phyloP scores from a whole-genome alignment of 1,284 basidiomycete genomes.

The Chalciporus piperatoides region DNA sequence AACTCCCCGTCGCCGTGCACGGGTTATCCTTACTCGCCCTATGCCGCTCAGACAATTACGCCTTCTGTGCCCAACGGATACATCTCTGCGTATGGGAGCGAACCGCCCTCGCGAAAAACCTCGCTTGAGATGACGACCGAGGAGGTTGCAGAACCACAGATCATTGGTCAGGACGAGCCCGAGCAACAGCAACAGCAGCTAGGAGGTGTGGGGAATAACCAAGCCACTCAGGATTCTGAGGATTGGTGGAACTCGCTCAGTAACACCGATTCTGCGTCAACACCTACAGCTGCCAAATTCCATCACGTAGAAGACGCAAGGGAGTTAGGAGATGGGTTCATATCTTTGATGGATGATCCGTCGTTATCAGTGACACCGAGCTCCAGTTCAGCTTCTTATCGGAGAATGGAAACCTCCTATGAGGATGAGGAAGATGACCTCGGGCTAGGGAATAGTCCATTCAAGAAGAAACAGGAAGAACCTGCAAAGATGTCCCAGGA shows the following conservation, averaged over 20 bases:
- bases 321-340: constrained; percentile 60
- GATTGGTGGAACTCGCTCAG: constrained; percentile 63
- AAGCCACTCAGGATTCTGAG: constrained; percentile 36
- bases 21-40: constrained; percentile 24
- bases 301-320: constrained; percentile 44
- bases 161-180: constrained; percentile 1
- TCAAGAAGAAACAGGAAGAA: constrained; percentile 38
- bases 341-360: constrained; percentile 80
- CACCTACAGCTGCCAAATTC: constrained; percentile 68
- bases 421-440: constrained; percentile 85
- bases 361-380: constrained; percentile 43
- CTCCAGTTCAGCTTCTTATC: constrained; percentile 19
- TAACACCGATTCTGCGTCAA: constrained; percentile 48
- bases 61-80: constrained; percentile 29
- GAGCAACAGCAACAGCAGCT: constrained; percentile 4
- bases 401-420: constrained; percentile 31
- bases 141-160: constrained; percentile 29
- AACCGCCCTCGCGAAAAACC: constrained; percentile 26
- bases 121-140: constrained; percentile 35
- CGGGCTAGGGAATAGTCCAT: constrained; percentile 79
- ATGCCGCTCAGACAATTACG: constrained; percentile 33
- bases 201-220: constrained; percentile 6
- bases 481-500: constrained; percentile 26
- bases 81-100: constrained; percentile 23
- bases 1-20: constrained; percentile 36